Conservation (phyloP, 805 yeast species). For the Yamadazyma sp. region DNA sequence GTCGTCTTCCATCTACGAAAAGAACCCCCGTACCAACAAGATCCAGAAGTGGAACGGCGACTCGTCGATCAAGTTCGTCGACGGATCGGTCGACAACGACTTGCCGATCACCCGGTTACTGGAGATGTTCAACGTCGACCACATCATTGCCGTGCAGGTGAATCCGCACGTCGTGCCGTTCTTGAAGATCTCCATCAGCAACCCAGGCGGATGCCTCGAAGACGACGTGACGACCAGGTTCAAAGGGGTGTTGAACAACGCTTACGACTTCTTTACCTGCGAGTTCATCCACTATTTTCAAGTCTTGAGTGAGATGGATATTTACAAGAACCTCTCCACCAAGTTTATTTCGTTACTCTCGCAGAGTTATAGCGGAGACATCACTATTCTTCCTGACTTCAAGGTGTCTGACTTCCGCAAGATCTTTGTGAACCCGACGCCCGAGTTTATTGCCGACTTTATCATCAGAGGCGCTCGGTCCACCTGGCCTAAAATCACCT, state of each 20-base stretch:
- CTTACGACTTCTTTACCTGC: conserved; percentile 58
- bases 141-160: conserved; percentile 95
- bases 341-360: conserved; percentile 74
- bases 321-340: conserved; percentile 69
- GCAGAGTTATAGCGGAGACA: conserved; percentile 90
- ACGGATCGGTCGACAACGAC: conserved; percentile 95
- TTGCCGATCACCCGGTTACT: conserved; percentile 85
- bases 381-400: conserved; percentile 85
- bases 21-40: conserved; percentile 69
- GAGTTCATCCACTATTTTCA: conserved; percentile 81
- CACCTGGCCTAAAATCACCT: conserved; percentile 88
- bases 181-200: conserved; percentile 63
- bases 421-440: conserved; percentile 77
- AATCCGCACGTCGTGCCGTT: conserved; percentile 95
- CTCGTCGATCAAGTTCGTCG: conserved; percentile 77
- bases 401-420: conserved; percentile 56
- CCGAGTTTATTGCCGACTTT: conserved; percentile 67
- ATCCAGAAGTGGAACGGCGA: conserved; percentile 79
- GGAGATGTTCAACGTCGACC: conserved; percentile 97
- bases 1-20: conserved; percentile 81
- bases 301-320: conserved; percentile 70
- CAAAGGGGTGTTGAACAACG: conserved; percentile 50
- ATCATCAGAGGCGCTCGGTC: conserved; percentile 84
- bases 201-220: conserved; percentile 69
- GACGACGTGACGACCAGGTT: conserved; percentile 56